Evolutionary conservation across 1,284 basidiomycete species (phyloP).

Genomic region (Microbotryum violaceum): DNA sequence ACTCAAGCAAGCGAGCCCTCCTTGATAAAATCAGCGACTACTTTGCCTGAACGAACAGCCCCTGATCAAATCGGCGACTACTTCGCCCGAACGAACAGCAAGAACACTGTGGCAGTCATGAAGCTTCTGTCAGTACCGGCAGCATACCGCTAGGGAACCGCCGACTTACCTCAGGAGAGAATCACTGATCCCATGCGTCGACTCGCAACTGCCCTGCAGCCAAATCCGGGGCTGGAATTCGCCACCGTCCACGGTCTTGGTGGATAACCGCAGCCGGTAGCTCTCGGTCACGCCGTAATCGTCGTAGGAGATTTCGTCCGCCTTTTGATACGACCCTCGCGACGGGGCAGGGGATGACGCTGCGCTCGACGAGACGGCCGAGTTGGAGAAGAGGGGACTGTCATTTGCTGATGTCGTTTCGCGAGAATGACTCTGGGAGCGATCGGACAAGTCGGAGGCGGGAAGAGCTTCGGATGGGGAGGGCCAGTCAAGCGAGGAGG

Average conservation of each 20-base stretch:
- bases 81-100: constrained; percentile 29
- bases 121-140: not conserved
- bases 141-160: not conserved
- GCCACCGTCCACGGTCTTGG: constrained; percentile 36
- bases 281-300: constrained; percentile 18
- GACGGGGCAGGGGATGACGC: constrained; percentile 17
- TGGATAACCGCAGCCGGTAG: constrained; percentile 45
- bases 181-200: constrained; percentile 54
- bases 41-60: constrained; percentile 30
- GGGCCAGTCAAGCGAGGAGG: not conserved
- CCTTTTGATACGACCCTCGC: constrained; percentile 34
- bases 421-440: not conserved
- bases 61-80: constrained; percentile 12
- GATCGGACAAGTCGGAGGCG: not conserved
- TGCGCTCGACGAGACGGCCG: constrained; percentile 3
- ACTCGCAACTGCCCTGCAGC: constrained; percentile 53
- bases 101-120: constrained; percentile 20
- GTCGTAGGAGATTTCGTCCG: not conserved
- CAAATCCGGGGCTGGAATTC: constrained; percentile 48
- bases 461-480: not conserved
- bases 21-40: constrained; percentile 13
- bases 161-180: constrained; percentile 47
- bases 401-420: not conserved
- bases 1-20: constrained; percentile 23
- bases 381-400: not conserved